phyloP scores from a whole-genome alignment of 73 alveolate genomes.

The Symbiodinium natans region DNA sequence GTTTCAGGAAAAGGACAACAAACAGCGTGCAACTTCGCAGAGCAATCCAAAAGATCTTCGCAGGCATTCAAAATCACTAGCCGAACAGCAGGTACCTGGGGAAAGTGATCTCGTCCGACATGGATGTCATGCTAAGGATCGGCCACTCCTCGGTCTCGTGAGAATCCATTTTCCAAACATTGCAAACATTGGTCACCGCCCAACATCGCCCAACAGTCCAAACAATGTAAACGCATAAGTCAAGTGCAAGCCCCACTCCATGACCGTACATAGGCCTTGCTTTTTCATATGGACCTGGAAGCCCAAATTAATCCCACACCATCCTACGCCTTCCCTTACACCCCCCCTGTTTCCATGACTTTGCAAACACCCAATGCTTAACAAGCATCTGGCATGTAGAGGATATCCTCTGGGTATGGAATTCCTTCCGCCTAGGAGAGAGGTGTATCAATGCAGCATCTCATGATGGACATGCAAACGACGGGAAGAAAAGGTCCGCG shows the following conservation, averaged over 20 bases:
- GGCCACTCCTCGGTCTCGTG: not conserved
- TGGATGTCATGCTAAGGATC: not conserved
- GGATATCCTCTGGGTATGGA: not conserved
- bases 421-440: not conserved
- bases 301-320: too few species aligned
- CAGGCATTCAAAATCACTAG: not conserved
- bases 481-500: too few species aligned
- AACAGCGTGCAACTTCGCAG: too few species aligned
- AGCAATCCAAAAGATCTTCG: too few species aligned
- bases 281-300: too few species aligned
- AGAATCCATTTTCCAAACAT: not conserved
- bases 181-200: not conserved
- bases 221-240: not conserved
- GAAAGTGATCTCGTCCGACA: not conserved
- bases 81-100: not conserved
- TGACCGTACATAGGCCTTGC: too few species aligned
- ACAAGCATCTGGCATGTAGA: not conserved
- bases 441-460: too few species aligned
- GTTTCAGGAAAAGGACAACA: too few species aligned
- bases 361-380: not conserved
- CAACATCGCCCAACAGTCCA: not conserved
- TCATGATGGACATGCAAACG: too few species aligned
- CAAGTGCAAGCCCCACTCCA: too few species aligned
- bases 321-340: too few species aligned
- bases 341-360: not conserved